Evolutionary conservation across 2,329 filamentous ascomycete species (phyloP).

Genomic region (Leptographium radiaticola): DNA sequence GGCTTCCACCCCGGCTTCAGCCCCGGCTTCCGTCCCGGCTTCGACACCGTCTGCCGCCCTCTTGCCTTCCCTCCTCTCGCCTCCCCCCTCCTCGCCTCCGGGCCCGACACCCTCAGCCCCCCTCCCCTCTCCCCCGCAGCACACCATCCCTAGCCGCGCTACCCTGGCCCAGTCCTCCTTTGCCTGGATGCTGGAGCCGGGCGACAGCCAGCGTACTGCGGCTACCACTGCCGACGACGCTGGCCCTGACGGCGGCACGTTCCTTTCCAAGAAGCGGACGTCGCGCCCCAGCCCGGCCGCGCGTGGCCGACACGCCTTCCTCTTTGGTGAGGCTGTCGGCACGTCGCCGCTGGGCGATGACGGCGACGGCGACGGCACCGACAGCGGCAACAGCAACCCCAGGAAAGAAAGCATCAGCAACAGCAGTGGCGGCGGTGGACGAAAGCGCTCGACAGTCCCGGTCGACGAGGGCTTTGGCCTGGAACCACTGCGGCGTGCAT

Average conservation of each 20-base stretch:
- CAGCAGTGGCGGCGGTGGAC: constrained; percentile 13
- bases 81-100: not conserved
- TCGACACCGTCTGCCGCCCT: too few relatives aligned
- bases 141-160: constrained; percentile 46
- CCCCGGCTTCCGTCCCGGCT: too few relatives aligned
- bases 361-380: constrained; percentile 8
- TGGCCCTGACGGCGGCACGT: constrained; percentile 1
- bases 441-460: constrained; percentile 18
- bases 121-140: constrained; percentile 11
- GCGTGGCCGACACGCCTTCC: constrained; percentile 43
- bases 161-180: constrained; percentile 62
- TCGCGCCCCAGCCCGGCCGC: constrained; percentile 20
- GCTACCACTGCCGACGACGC: not conserved
- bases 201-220: constrained; percentile 21
- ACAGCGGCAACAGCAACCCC: not conserved
- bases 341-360: constrained; percentile 15
- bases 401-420: not conserved
- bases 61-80: too few relatives aligned
- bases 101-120: constrained; percentile 1
- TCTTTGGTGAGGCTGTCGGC: constrained; percentile 41
- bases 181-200: constrained; percentile 65
- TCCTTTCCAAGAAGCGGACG: constrained; percentile 8
- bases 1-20: not conserved
- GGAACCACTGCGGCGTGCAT: constrained; percentile 29
- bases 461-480: constrained; percentile 42